Evolutionary conservation across 306 rosid genomes (phyloP), one percentile per base, ranked within the genome.

Genomic region (Trifolium fragiferum): DNA sequence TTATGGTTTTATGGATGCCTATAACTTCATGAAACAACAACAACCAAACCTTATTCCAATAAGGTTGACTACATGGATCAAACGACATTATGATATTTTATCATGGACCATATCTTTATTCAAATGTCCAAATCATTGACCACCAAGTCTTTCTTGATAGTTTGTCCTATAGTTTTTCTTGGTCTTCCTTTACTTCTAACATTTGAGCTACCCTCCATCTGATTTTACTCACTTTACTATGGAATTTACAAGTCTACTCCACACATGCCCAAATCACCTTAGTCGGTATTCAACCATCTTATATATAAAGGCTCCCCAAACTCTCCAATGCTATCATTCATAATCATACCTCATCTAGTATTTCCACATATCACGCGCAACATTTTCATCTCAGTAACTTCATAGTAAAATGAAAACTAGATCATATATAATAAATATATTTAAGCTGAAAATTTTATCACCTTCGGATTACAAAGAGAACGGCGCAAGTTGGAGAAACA

Each of bases 401-500:
- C 23, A 32, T 58, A 65, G 6, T 38, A 54, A 51, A 25, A 14
- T 35, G 13, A 65, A 59, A 65, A 57, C 54, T 27, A 23, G 10
- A 54, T 66, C 6, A 38, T 3, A 65, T 13, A 58, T n/a, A 58
- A 60, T n/a, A 58, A 60, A 51, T 3, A 65, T 10, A 59, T 37
- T 69, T 61, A 59, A 43, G 64, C 18, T 44, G 69, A 27, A 23
- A 66, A 46, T 76, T 61, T 70, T 38, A 82, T 40, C 50, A 91
- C 98, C 98, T 89, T 83, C 20, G 98, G 92, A 61, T 87, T 80
- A 70, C 96, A 93, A 53, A 93, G 98, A 70, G 97, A 80, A 64
- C 96, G 96, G 6, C 98, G 91, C 89, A 93, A 72, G 87, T 91
- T 93, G 79, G 97, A 93, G 88, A 93, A 93, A 76, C 98, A 93